These are phyloP conservation scores for Pseudofabraea citricarpa DNA, from an alignment of 2,329 filamentous ascomycete genomes.

Conservation along the genomic window DNA sequence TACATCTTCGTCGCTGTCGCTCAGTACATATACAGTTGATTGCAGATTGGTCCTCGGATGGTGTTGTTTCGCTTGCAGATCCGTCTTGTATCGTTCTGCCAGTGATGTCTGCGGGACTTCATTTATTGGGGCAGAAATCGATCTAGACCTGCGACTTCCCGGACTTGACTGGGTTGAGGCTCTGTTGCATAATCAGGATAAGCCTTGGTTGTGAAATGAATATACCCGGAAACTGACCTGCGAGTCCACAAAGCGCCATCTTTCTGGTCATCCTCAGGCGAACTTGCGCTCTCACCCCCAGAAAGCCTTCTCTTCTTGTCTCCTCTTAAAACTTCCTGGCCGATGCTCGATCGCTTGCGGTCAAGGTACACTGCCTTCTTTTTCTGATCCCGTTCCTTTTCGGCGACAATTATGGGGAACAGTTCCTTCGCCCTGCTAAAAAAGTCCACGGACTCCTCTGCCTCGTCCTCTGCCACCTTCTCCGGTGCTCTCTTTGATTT, in stretches of 20 bases:
- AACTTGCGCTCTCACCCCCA: conserved; percentile 9
- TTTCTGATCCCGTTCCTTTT: conserved; percentile 31
- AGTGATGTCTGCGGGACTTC: conserved; percentile 13
- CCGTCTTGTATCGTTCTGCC: conserved; percentile 14
- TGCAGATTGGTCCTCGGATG: no score
- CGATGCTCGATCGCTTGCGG: conserved; percentile 21
- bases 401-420: conserved; percentile 39
- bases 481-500: conserved; percentile 34
- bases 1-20: conserved; percentile 11
- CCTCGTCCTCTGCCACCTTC: conserved; percentile 35
- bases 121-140: conserved; percentile 4
- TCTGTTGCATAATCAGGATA: no score
- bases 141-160: conserved; percentile 12
- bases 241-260: no score
- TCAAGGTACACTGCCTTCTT: conserved; percentile 21
- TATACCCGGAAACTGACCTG: no score
- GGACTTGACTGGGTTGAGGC: conserved; percentile 16
- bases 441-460: conserved; percentile 34
- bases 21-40: no score
- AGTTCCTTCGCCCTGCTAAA: conserved; percentile 43
- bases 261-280: conserved; percentile 9
- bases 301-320: conserved; percentile 21
- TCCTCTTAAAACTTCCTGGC: conserved; percentile 15
- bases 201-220: no score
- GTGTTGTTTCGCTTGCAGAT: conserved; percentile 9